Evolutionary conservation across 129 eudicot species (phyloP).

Genomic region (Centella asiatica): DNA sequence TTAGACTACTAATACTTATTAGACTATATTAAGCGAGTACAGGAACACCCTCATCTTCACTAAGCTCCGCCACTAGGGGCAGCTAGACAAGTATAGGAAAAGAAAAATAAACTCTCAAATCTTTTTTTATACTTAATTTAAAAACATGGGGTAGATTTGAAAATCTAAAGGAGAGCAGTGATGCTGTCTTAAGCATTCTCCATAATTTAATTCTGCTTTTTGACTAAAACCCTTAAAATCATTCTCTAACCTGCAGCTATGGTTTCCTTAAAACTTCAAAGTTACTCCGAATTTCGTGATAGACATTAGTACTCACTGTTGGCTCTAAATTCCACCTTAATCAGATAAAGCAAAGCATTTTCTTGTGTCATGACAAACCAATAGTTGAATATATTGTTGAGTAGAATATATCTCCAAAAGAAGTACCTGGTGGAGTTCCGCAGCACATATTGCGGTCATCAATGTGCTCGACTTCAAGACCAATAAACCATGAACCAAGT

Average conservation of each 20-base stretch:
- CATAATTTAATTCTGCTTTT: neutral
- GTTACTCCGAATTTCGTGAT: too few species aligned
- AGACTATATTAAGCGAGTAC: too few species aligned
- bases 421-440: conserved; percentile 79
- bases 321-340: too few species aligned
- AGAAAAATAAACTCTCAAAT: neutral
- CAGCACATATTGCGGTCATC: conserved; percentile 85
- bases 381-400: neutral
- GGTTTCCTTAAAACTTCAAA: too few species aligned
- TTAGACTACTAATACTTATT: too few species aligned
- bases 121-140: neutral
- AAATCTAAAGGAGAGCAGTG: neutral
- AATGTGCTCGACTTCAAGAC: conserved; percentile 77
- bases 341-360: too few species aligned
- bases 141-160: neutral
- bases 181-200: neutral
- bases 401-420: neutral
- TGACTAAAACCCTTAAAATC: neutral
- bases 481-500: conserved; percentile 81
- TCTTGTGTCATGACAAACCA: too few species aligned
- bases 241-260: neutral
- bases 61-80: too few species aligned
- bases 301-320: too few species aligned
- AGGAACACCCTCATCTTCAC: too few species aligned
- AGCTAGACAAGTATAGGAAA: neutral